Conservation (phyloP, 192 early-diverging fungal species). For the Umbelopsis vinacea region DNA sequence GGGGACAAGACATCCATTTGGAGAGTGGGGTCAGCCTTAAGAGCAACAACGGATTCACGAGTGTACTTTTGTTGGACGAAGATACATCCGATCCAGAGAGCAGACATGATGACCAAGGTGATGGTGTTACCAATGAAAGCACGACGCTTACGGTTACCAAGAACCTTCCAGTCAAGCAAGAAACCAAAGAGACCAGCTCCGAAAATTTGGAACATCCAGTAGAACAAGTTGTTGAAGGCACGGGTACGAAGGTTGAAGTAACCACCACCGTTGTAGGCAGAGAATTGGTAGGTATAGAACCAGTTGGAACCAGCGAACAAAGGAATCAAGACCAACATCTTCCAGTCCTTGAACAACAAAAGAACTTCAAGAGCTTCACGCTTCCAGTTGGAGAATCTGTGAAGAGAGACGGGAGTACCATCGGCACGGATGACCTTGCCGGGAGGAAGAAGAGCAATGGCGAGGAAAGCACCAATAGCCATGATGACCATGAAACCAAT, state of each 20-base stretch:
- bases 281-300: constrained; percentile 81
- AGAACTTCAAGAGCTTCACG: constrained; percentile 57
- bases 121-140: constrained; percentile 62
- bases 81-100: constrained; percentile 71
- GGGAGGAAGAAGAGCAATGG: constrained; percentile 61
- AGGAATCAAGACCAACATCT: constrained; percentile 71
- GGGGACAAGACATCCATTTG: constrained; percentile 31
- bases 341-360: constrained; percentile 64
- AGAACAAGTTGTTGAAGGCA: constrained; percentile 73
- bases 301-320: constrained; percentile 77
- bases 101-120: constrained; percentile 52
- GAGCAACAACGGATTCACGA: constrained; percentile 27
- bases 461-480: constrained; percentile 61
- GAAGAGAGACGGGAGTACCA: constrained; percentile 68
- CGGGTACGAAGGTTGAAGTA: constrained; percentile 74
- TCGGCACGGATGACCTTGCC: constrained; percentile 67
- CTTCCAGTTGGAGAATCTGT: constrained; percentile 71
- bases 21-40: constrained; percentile 19
- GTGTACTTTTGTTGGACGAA: constrained; percentile 60
- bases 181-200: constrained; percentile 66
- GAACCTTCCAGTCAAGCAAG: constrained; percentile 64
- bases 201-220: constrained; percentile 79
- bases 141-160: constrained; percentile 62
- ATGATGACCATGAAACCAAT: constrained; percentile 74
- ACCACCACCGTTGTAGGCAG: constrained; percentile 58